These are phyloP conservation scores for Russula abietina DNA, from an alignment of 768 basidiomycete genomes.

Conservation along the genomic window DNA sequence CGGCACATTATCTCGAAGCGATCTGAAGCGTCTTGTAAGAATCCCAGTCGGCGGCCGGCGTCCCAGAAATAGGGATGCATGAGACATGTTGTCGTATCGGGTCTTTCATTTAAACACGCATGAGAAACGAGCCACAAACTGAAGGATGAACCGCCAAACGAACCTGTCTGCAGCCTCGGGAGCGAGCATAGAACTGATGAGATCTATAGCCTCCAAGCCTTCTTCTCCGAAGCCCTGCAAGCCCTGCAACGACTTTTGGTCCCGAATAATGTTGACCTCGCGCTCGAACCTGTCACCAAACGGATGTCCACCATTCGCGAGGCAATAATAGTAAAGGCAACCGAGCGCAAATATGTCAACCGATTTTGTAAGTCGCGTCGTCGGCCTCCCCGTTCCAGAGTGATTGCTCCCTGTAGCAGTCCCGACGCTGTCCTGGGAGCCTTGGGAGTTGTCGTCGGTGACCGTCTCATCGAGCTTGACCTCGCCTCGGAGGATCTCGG, in stretches of 20 bases:
- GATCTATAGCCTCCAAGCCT: slow-evolving; percentile 80
- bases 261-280: slow-evolving; percentile 89
- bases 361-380: slow-evolving; percentile 76
- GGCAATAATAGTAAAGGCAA: slow-evolving; percentile 89
- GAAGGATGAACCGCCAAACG: slow-evolving; percentile 6
- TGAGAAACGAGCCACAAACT: neutral
- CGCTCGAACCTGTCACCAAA: slow-evolving; percentile 91
- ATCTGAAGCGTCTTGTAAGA: slow-evolving; percentile 97
- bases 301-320: slow-evolving; percentile 88
- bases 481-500: slow-evolving; percentile 90
- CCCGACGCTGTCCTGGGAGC: slow-evolving; percentile 58
- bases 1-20: slow-evolving; percentile 97
- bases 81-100: slow-evolving; percentile 81
- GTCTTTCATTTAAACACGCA: slow-evolving; percentile 42
- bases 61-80: slow-evolving; percentile 98
- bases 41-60: slow-evolving; percentile 72
- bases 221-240: slow-evolving; percentile 86
- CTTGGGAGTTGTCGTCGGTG: slow-evolving; percentile 57
- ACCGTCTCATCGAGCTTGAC: slow-evolving; percentile 82
- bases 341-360: slow-evolving; percentile 97
- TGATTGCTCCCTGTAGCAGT: slow-evolving; percentile 39
- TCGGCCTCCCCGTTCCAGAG: slow-evolving; percentile 41
- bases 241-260: slow-evolving; percentile 61
- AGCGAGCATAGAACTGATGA: slow-evolving; percentile 75
- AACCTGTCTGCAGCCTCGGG: slow-evolving; percentile 71